phyloP scores from a whole-genome alignment of 495 filamentous ascomycete genomes.

The Acidiella bohemica region DNA sequence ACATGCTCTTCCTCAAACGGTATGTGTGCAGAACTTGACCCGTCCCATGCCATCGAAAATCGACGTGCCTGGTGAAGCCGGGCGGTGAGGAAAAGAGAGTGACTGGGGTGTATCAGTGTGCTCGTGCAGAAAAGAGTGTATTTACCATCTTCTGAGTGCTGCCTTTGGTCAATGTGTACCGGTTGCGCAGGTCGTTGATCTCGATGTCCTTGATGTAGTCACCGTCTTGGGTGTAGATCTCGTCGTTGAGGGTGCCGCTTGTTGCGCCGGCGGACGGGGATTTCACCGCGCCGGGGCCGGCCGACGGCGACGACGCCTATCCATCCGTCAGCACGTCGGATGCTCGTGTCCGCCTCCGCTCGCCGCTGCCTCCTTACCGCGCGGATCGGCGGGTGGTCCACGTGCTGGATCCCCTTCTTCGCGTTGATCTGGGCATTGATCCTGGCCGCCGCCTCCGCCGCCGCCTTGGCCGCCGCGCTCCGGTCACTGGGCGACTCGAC shows the following conservation, averaged over 20 bases:
- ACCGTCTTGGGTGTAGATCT: slow-evolving; percentile 87
- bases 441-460: slow-evolving; percentile 79
- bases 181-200: slow-evolving; percentile 93
- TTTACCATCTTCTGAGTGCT: slow-evolving; percentile 99
- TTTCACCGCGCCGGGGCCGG: slow-evolving; percentile 34
- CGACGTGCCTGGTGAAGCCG: slow-evolving; percentile 4
- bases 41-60: too few relatives aligned
- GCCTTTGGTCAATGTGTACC: slow-evolving; percentile 95
- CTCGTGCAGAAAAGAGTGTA: slow-evolving; percentile 40
- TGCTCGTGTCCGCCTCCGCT: too few relatives aligned
- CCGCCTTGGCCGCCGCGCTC: slow-evolving; percentile 48
- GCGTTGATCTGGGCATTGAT: slow-evolving; percentile 89
- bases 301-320: too few relatives aligned
- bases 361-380: slow-evolving; percentile 38
- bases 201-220: slow-evolving; percentile 98
- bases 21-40: too few relatives aligned
- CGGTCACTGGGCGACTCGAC: slow-evolving; percentile 39
- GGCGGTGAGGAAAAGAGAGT: slow-evolving; percentile 24
- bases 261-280: slow-evolving; percentile 21
- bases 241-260: slow-evolving; percentile 55
- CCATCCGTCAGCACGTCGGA: too few relatives aligned
- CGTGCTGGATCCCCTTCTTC: slow-evolving; percentile 85
- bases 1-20: slow-evolving; percentile 33
- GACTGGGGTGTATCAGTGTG: slow-evolving; percentile 69
- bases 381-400: slow-evolving; percentile 81